Evolutionary conservation across 2,329 filamentous ascomycete species (phyloP).

Genomic region (Exutisphaerella laricina): DNA sequence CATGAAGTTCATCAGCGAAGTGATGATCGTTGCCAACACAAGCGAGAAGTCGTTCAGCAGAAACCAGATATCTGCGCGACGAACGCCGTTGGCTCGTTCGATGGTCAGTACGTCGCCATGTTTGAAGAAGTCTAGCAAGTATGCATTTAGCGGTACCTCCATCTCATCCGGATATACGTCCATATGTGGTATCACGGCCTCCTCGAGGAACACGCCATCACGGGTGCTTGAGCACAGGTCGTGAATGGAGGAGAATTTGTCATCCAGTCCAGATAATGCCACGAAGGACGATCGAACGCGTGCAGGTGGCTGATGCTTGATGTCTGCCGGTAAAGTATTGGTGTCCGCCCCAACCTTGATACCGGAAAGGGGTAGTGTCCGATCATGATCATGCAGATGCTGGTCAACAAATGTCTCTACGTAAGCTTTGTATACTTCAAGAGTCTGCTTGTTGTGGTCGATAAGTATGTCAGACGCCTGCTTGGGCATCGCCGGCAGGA

Average conservation of each 20-base stretch:
- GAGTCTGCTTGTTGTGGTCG: slow-evolving; percentile 59
- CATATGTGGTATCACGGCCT: slow-evolving; percentile 65
- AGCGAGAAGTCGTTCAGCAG: slow-evolving; percentile 60
- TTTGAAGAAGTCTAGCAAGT: slow-evolving; percentile 71
- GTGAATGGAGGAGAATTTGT: slow-evolving; percentile 58
- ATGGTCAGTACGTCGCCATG: slow-evolving; percentile 61
- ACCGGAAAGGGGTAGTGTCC: slow-evolving; percentile 54
- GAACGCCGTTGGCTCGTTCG: slow-evolving; percentile 60
- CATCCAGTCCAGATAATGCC: slow-evolving; percentile 62
- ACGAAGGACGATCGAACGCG: slow-evolving; percentile 62
- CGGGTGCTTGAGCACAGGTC: slow-evolving; percentile 64
- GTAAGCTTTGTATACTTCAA: slow-evolving; percentile 63
- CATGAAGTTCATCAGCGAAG: slow-evolving; percentile 55
- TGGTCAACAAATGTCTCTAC: slow-evolving; percentile 64
- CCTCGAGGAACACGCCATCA: slow-evolving; percentile 66
- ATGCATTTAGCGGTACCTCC: slow-evolving; percentile 56
- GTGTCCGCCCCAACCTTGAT: slow-evolving; percentile 39
- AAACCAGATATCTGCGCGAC: slow-evolving; percentile 65
- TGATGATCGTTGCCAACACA: slow-evolving; percentile 65
- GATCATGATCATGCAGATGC: slow-evolving; percentile 52
- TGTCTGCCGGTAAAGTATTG: slow-evolving; percentile 19
- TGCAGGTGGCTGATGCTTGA: slow-evolving; percentile 35
- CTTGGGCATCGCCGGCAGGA: slow-evolving; percentile 58
- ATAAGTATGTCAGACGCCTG: slow-evolving; percentile 53
- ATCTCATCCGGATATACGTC: slow-evolving; percentile 54